A percentile compares a stretch with the other conserved stretches of the same genome.
phyloP scores from a whole-genome alignment of 805 yeast species.

The Nakazawaea ambrosiae region DNA sequence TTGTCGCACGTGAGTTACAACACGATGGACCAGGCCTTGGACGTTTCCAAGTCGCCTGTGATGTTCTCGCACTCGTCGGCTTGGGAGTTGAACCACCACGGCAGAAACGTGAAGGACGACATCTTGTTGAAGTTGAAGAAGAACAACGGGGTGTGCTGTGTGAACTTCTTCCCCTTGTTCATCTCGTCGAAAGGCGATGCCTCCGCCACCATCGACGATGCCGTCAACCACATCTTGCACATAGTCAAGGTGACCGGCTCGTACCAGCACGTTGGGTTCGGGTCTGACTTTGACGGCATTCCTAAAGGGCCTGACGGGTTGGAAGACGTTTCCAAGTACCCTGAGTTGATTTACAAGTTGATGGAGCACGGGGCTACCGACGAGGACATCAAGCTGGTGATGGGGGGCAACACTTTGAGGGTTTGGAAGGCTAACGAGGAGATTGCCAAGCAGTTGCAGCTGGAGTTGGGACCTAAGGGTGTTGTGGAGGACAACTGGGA shows the following conservation, averaged over 20 bases:
- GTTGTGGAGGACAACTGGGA: conserved; percentile 34
- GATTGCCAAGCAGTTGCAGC: conserved; percentile 19
- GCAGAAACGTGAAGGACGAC: conserved; percentile 42
- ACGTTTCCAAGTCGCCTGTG: conserved; percentile 36
- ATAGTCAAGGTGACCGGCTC: conserved; percentile 34
- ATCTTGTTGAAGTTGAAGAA: conserved; percentile 30
- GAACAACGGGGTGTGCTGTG: conserved; percentile 40
- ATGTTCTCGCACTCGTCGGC: conserved; percentile 45
- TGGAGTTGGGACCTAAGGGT: conserved; percentile 12
- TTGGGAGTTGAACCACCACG: conserved; percentile 31
- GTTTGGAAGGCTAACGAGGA: conserved; percentile 39
- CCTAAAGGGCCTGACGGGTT: conserved; percentile 40
- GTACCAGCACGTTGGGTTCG: conserved; percentile 34
- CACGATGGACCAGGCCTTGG: conserved; percentile 39
- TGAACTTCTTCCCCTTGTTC: conserved; percentile 39
- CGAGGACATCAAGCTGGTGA: conserved; percentile 33
- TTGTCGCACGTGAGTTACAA: conserved; percentile 40
- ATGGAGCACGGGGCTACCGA: conserved; percentile 33
- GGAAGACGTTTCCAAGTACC: conserved; percentile 52
- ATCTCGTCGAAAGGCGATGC: conserved; percentile 16
- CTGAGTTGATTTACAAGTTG: conserved; percentile 32
- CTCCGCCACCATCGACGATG: conserved; percentile 37
- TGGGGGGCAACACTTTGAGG: conserved; percentile 40
- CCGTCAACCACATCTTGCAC: conserved; percentile 37
- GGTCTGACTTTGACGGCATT: conserved; percentile 49